Conservation (phyloP, 2,329 filamentous ascomycete genomes). For the Scedosporium boydii region DNA sequence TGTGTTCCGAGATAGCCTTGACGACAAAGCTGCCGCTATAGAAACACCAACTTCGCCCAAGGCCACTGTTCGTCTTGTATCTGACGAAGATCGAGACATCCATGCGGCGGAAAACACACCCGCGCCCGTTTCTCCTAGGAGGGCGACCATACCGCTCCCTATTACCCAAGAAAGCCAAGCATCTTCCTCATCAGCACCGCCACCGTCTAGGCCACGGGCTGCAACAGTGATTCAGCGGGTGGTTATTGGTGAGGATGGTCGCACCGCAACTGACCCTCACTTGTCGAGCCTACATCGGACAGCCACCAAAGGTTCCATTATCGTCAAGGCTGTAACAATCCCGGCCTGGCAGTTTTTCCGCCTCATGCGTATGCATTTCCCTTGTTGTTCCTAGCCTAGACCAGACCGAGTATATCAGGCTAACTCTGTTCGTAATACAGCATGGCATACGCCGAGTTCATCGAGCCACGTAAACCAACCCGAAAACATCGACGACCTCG, state of each 20-base stretch:
- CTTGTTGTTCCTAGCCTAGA: slow-evolving; percentile 1
- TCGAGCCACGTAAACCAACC: slow-evolving; percentile 47
- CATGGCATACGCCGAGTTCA: slow-evolving; percentile 54
- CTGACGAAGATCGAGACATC: background rate
- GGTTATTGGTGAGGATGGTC: slow-evolving; percentile 40
- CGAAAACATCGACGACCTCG: slow-evolving; percentile 66
- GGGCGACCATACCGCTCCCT: background rate
- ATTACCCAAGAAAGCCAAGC: background rate
- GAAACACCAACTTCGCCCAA: background rate
- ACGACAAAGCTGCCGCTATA: slow-evolving; percentile 25
- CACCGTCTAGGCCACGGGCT: slow-evolving; percentile 22
- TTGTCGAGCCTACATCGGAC: slow-evolving; percentile 29
- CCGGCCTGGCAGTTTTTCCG: slow-evolving; percentile 98
- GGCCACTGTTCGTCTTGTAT: slow-evolving; percentile 1
- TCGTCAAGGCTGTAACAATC: slow-evolving; percentile 78
- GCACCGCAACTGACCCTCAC: slow-evolving; percentile 15
- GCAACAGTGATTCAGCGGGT: slow-evolving; percentile 54
- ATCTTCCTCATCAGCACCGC: slow-evolving; percentile 1
- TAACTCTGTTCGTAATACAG: slow-evolving; percentile 34
- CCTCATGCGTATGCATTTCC: slow-evolving; percentile 60
- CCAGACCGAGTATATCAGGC: slow-evolving; percentile 11
- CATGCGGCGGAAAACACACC: background rate
- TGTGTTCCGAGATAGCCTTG: slow-evolving; percentile 63
- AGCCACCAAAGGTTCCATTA: slow-evolving; percentile 36
- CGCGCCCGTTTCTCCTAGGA: background rate